Evolutionary conservation across 2,329 filamentous ascomycete species (phyloP).

Genomic region (Graphilbum fragrans): DNA sequence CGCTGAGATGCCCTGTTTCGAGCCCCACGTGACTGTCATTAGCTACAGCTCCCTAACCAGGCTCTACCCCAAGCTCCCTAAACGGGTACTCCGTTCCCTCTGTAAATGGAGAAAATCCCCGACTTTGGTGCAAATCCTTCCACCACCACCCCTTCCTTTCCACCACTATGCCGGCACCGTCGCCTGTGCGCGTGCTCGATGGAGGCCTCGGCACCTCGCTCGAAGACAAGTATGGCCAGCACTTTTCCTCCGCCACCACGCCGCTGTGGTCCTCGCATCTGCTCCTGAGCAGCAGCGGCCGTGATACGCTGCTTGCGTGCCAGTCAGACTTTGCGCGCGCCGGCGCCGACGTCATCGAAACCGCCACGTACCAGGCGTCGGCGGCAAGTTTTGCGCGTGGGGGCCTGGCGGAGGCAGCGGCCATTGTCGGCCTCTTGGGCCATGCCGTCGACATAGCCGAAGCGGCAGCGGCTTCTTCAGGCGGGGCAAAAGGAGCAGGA

Average conservation of each 20-base stretch:
- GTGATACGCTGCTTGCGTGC: conserved; percentile 30
- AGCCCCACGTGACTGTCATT: no score
- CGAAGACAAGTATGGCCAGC: conserved; percentile 40
- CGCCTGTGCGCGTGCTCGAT: conserved; percentile 35
- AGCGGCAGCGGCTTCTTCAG: conserved; percentile 14
- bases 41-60: no score
- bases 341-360: conserved; percentile 51
- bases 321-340: conserved; percentile 42
- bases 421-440: conserved; percentile 29
- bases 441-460: conserved; percentile 30
- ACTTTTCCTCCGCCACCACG: conserved; percentile 36
- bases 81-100: no score
- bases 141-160: neutral
- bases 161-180: neutral
- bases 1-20: no score
- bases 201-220: conserved; percentile 58
- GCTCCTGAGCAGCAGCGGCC: conserved; percentile 33
- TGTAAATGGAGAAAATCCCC: no score
- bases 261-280: conserved; percentile 60
- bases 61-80: no score
- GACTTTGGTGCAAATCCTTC: no score
- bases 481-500: neutral
- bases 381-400: conserved; percentile 37
- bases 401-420: conserved; percentile 24
- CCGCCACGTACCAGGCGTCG: conserved; percentile 56